A percentile compares a stretch with the other conserved stretches of the same genome.
phyloP scores from a whole-genome alignment of 1,284 basidiomycete species.

The Rhodotorula sp. region DNA sequence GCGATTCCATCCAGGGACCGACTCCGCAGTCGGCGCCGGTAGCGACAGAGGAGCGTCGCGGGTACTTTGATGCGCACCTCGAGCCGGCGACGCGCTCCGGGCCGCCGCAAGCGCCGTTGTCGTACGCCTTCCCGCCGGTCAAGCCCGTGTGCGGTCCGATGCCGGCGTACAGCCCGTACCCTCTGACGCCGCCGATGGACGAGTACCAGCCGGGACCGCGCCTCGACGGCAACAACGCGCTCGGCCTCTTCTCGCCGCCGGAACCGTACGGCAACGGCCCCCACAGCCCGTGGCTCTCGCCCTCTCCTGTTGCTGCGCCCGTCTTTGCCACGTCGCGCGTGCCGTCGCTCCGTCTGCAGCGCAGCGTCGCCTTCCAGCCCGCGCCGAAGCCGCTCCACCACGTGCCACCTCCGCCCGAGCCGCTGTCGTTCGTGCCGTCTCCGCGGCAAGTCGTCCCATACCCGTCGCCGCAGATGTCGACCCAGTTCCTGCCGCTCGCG shows the following conservation, averaged over 20 bases:
- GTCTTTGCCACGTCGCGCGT: neutral
- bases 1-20: neutral
- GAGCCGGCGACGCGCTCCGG: neutral
- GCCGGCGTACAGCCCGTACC: constrained; percentile 2
- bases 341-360: neutral
- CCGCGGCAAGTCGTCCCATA: neutral
- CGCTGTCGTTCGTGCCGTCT: neutral
- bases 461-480: neutral
- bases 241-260: neutral
- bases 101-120: too few species aligned
- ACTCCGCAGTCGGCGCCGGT: neutral
- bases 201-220: neutral
- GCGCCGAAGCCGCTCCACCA: neutral
- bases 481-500: neutral
- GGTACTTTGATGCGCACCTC: too few species aligned
- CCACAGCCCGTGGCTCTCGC: neutral
- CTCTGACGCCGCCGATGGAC: constrained; percentile 17
- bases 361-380: neutral
- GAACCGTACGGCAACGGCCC: neutral
- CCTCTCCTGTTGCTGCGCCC: neutral
- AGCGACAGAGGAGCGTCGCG: neutral
- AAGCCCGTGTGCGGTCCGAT: neutral
- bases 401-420: neutral
- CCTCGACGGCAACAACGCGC: constrained; percentile 4
- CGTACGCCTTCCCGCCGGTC: neutral